Evolutionary conservation across 352 stramenopile genomes (phyloP).

Genomic region (Phytophthora melonis): DNA sequence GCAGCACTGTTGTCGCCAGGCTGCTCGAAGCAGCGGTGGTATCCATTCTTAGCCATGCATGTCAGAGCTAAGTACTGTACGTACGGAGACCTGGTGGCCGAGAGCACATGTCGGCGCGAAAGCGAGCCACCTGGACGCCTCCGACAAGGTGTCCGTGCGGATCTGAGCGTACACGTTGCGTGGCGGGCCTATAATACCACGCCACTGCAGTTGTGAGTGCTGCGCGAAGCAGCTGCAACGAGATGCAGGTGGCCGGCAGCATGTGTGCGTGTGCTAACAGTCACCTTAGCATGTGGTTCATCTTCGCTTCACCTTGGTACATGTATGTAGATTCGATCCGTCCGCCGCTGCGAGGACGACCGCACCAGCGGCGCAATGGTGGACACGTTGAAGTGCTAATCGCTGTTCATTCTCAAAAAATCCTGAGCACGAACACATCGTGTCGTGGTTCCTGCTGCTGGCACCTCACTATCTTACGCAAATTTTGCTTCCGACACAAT

Average conservation of each 20-base stretch:
- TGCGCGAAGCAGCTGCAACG: not conserved
- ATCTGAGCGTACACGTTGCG: constrained; percentile 3
- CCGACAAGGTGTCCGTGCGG: not conserved
- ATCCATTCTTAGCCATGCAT: not conserved
- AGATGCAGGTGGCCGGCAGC: not conserved
- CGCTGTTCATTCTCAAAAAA: constrained; percentile 19
- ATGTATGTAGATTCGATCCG: no score
- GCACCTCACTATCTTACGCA: constrained; percentile 16
- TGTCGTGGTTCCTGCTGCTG: constrained; percentile 4
- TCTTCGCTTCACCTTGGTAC: no score
- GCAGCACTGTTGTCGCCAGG: not conserved
- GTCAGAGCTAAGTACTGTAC: not conserved
- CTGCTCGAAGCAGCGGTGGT: not conserved
- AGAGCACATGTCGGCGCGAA: not conserved
- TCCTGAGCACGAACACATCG: constrained; percentile 31
- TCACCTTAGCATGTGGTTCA: not conserved
- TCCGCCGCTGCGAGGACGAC: not conserved
- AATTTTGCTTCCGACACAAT: constrained; percentile 12
- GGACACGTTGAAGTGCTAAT: constrained; percentile 27
- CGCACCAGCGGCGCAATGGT: not conserved
- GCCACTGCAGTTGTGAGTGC: not conserved
- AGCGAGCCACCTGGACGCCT: not conserved
- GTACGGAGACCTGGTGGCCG: not conserved
- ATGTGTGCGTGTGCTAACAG: not conserved
- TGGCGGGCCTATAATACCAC: not conserved